Evolutionary conservation across 495 filamentous ascomycete genomes (phyloP), one percentile per base, ranked within the genome.

Genomic region (Podospora didyma): DNA sequence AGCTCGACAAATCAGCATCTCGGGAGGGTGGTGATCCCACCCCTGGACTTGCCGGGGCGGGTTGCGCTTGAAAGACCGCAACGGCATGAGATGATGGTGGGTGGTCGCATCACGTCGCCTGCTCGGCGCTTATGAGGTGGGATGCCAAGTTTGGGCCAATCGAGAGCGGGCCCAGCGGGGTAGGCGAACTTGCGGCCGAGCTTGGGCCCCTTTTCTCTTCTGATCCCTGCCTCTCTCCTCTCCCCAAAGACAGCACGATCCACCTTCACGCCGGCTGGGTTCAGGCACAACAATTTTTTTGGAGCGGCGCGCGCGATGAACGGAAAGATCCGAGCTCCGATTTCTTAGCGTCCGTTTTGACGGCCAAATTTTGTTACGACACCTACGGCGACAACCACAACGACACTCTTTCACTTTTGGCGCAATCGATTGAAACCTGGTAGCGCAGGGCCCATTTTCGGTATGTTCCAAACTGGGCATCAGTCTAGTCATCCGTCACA

Each of bases 121-220:
- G 56, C 17, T 61, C 48, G 63, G 63, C 63, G 63, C 63, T 66
- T 66, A 66, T 16, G 14, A 63, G 46, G 63, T 61, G 63, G 53
- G 53, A 62, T 65, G 60, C 16, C 50, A 17, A 35, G 41, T 31
- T 49, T 17, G n/a, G 28, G 53, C 53, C 53, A 55, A 55, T 55
- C 31, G 51, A 22, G 35, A 58, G 35, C 12, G 46, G 48, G 51
- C 28, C 11, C 46, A 46, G 53, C 54, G 54, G n/a, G 56, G 52
- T 12, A 44, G 46, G 17, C 9, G 26, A 31, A 31, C 26, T 44
- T 44, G 16, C 16, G 4, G 4, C 12, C 41, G 20, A n/a, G 41
- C 41, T 45, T 14, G 22, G 22, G 46, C 17, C 46, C 44, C 46
- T 20, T 24, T 47, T 45, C 16, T 45, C 41, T 17, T 3, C 9